These are phyloP conservation scores for Starmerella apis DNA, from an alignment of 805 yeast species.

Conservation along the genomic window DNA sequence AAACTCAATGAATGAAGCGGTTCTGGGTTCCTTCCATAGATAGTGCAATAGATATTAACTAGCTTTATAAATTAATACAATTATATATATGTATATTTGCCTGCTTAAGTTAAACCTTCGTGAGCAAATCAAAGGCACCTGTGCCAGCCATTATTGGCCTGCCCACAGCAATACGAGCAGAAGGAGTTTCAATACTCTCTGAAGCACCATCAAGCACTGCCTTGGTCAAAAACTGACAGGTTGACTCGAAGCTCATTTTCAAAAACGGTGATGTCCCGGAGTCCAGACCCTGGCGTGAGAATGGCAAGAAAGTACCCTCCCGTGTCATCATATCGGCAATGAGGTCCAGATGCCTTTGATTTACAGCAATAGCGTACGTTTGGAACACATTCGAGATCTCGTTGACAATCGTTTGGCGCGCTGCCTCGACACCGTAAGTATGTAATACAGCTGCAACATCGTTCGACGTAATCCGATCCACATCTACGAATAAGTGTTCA, in stretches of 20 bases:
- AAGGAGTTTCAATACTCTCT: constrained; percentile 82
- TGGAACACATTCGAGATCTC: constrained; percentile 94
- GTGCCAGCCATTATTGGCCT: constrained; percentile 87
- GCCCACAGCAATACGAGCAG: constrained; percentile 89
- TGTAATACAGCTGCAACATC: constrained; percentile 82
- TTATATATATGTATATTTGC: not conserved
- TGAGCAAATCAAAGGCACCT: constrained; percentile 74
- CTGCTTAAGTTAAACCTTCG: constrained; percentile 1
- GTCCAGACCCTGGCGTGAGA: constrained; percentile 97
- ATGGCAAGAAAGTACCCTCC: constrained; percentile 92
- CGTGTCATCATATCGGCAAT: constrained; percentile 99
- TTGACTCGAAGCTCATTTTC: constrained; percentile 98
- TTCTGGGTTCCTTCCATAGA: too few species aligned
- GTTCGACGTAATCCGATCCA: constrained; percentile 80
- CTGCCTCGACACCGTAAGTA: constrained; percentile 98
- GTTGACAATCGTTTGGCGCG: constrained; percentile 90
- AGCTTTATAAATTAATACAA: not conserved
- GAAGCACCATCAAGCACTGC: constrained; percentile 87
- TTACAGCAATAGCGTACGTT: constrained; percentile 89
- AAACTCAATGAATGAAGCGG: too few species aligned
- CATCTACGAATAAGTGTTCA: constrained; percentile 84
- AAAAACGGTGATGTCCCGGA: constrained; percentile 88
- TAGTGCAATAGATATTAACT: too few species aligned
- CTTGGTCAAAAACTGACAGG: constrained; percentile 92
- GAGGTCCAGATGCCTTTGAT: constrained; percentile 86